phyloP scores from a whole-genome alignment of 2,329 filamentous ascomycete genomes.

The Ophiocordyceps camponoti-floridani region DNA sequence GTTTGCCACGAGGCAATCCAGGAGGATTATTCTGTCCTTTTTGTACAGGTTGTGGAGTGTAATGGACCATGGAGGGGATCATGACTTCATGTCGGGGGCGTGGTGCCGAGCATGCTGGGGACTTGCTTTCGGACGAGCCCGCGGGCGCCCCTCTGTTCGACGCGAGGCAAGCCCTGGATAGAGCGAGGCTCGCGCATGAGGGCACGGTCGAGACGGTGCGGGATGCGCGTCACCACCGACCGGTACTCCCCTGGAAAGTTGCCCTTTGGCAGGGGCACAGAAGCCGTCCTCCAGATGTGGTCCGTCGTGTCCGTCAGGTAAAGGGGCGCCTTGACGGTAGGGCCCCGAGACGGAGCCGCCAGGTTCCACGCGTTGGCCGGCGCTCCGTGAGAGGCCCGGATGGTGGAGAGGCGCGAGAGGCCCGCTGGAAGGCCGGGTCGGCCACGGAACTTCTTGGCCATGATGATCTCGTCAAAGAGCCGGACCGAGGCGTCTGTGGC shows the following conservation, averaged over 20 bases:
- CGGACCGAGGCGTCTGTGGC: conserved; percentile 47
- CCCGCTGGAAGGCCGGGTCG: conserved; percentile 48
- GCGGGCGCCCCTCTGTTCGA: conserved; percentile 30
- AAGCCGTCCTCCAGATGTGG: conserved; percentile 60
- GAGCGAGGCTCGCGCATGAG: conserved; percentile 85
- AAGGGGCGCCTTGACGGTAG: conserved; percentile 25
- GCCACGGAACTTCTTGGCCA: conserved; percentile 56
- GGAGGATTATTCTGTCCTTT: too few species aligned
- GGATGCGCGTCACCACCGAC: conserved; percentile 44
- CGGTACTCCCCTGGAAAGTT: conserved; percentile 47
- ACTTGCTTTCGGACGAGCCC: conserved; percentile 39
- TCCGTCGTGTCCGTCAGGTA: conserved; percentile 59
- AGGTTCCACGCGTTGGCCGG: conserved; percentile 20
- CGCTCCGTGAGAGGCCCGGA: conserved; percentile 35
- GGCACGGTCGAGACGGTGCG: conserved; percentile 65
- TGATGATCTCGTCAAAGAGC: conserved; percentile 69
- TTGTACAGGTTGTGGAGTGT: too few species aligned
- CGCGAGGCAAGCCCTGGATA: conserved; percentile 69
- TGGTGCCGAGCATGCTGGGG: conserved; percentile 25
- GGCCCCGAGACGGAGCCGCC: conserved; percentile 14
- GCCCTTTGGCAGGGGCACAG: conserved; percentile 39
- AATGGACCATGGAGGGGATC: too few species aligned
- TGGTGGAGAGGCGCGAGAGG: conserved; percentile 41
- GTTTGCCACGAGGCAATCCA: too few species aligned
- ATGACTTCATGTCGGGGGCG: conserved; percentile 16